Evolutionary conservation across 805 yeast species (phyloP).

Genomic region (Schizosaccharomyces japonicus): DNA sequence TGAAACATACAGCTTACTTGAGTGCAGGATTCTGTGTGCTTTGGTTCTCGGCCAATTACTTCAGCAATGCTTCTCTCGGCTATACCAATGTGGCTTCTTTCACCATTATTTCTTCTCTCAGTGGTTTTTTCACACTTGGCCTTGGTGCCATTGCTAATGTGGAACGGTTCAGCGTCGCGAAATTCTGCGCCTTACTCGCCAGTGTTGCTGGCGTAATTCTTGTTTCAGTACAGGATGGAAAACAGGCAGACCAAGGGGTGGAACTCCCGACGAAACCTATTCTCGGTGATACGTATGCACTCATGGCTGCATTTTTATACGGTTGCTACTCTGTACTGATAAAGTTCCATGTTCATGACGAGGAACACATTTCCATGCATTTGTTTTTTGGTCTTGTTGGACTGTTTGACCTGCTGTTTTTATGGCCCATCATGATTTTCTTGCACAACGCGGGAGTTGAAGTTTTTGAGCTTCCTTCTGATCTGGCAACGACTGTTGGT

Average conservation of each 20-base stretch:
- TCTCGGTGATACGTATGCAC: constrained; percentile 57
- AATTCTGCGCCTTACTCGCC: constrained; percentile 43
- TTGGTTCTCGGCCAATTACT: constrained; percentile 79
- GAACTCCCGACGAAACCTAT: constrained; percentile 14
- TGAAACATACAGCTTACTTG: constrained; percentile 41
- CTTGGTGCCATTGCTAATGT: constrained; percentile 52
- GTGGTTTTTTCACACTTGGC: constrained; percentile 74
- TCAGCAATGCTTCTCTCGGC: constrained; percentile 64
- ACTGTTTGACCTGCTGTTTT: constrained; percentile 39
- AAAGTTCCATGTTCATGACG: constrained; percentile 48
- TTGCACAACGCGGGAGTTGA: constrained; percentile 46
- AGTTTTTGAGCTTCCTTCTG: constrained; percentile 43
- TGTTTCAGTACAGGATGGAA: constrained; percentile 47
- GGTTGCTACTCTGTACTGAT: constrained; percentile 75
- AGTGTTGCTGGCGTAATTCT: constrained; percentile 60
- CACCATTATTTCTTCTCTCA: constrained; percentile 75
- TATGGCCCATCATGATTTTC: constrained; percentile 64
- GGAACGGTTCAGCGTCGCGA: constrained; percentile 41
- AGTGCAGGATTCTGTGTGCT: constrained; percentile 63
- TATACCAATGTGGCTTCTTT: constrained; percentile 88
- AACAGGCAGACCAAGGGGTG: constrained; percentile 12
- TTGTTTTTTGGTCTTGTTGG: constrained; percentile 92
- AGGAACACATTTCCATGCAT: constrained; percentile 56
- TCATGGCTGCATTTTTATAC: constrained; percentile 68
- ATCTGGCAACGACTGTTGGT: constrained; percentile 26